phyloP scores from a whole-genome alignment of 2,329 filamentous ascomycete genomes.

The Hypomyces rosellus region DNA sequence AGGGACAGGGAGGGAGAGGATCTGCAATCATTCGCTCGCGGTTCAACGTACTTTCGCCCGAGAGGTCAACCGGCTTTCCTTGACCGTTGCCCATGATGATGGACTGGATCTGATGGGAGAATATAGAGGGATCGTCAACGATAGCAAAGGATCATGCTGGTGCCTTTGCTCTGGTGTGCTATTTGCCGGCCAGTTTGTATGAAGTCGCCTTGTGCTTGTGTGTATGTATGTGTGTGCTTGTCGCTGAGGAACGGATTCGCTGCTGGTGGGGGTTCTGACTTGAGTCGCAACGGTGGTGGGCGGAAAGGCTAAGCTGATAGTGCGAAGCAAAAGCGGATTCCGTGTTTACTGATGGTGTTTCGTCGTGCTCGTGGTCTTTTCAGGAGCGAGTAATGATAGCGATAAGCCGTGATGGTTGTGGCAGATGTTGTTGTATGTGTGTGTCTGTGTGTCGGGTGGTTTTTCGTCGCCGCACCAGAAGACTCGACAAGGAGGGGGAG shows the following conservation, averaged over 20 bases:
- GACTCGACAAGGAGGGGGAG: no score
- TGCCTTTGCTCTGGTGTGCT: background rate
- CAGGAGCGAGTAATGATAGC: no score
- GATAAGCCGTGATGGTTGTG: no score
- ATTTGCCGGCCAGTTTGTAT: background rate
- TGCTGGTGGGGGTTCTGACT: background rate
- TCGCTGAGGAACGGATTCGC: conserved; percentile 5
- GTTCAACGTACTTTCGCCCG: conserved; percentile 69
- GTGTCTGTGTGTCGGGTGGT: no score
- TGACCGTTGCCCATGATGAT: conserved; percentile 91
- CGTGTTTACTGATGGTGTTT: no score
- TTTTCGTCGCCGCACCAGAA: no score
- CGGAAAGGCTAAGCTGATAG: no score
- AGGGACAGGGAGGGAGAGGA: conserved; percentile 9
- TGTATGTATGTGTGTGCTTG: background rate
- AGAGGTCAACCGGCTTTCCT: conserved; percentile 86
- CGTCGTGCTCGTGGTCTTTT: no score
- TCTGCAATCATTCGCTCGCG: conserved; percentile 3
- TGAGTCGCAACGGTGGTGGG: no score
- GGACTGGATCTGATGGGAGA: conserved; percentile 21
- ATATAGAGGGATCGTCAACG: conserved; percentile 14
- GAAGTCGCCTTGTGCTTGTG: background rate
- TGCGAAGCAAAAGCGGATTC: no score
- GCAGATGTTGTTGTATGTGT: no score
- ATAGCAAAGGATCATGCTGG: conserved; percentile 21